These are phyloP conservation scores for Aspergillus phoenicis DNA, from an alignment of 2,329 filamentous ascomycete species.

Conservation along the genomic window DNA sequence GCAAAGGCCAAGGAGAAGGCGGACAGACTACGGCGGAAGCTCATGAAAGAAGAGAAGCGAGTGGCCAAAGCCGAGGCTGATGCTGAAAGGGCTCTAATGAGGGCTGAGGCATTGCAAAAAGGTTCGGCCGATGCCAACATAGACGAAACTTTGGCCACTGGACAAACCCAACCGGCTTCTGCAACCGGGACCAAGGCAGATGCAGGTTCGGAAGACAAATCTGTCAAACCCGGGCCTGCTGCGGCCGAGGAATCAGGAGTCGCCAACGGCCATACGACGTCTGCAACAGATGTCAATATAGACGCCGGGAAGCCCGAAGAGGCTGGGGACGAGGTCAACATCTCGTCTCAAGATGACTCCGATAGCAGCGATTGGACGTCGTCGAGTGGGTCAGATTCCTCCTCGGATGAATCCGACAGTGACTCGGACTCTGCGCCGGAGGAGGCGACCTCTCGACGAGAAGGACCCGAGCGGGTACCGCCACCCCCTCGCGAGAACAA, in stretches of 20 bases:
- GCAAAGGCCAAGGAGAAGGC: slow-evolving; percentile 43
- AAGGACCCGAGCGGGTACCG: slow-evolving; percentile 43
- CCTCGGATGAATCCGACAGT: slow-evolving; percentile 27
- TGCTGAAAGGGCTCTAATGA: slow-evolving; percentile 41
- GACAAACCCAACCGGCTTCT: slow-evolving; percentile 3
- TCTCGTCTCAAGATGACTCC: slow-evolving; percentile 21
- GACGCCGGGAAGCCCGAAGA: background rate
- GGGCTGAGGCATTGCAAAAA: slow-evolving; percentile 36
- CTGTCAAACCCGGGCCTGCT: background rate
- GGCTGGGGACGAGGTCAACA: slow-evolving; percentile 10
- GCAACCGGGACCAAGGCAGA: background rate
- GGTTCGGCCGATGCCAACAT: slow-evolving; percentile 18
- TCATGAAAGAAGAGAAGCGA: slow-evolving; percentile 67
- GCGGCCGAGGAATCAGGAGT: background rate
- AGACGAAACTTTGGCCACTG: background rate
- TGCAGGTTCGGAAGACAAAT: background rate
- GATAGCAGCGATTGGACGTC: slow-evolving; percentile 43
- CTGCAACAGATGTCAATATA: slow-evolving; percentile 1
- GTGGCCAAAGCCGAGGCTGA: slow-evolving; percentile 50
- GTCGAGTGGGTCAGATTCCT: slow-evolving; percentile 39
- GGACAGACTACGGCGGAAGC: slow-evolving; percentile 46
- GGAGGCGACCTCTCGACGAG: slow-evolving; percentile 43
- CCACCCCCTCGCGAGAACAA: slow-evolving; percentile 41
- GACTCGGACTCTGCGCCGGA: slow-evolving; percentile 45
- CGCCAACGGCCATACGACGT: background rate